These are phyloP conservation scores for Beauveria varroae DNA, from an alignment of 2,329 filamentous ascomycete species.

Conservation along the genomic window DNA sequence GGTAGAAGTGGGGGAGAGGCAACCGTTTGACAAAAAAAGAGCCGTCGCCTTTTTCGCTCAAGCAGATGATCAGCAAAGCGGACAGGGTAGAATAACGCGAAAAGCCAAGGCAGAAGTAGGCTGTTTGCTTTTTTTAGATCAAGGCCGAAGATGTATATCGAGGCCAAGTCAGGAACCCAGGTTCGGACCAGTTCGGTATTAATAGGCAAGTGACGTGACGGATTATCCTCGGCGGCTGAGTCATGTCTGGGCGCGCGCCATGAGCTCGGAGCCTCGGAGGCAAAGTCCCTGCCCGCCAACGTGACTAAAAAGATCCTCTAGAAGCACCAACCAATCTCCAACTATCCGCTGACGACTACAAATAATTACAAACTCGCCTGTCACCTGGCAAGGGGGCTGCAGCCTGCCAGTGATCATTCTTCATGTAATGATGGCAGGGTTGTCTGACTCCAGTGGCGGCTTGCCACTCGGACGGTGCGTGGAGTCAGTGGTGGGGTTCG, in stretches of 20 bases:
- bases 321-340: too few relatives aligned
- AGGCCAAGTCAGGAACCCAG: neutral
- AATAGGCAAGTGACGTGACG: constrained; percentile 6
- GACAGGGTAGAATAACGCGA: too few relatives aligned
- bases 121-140: too few relatives aligned
- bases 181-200: neutral
- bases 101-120: too few relatives aligned
- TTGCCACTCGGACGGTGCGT: too few relatives aligned
- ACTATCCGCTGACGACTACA: neutral
- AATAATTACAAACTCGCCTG: neutral
- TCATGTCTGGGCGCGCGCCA: neutral
- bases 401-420: neutral
- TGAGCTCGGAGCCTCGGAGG: neutral
- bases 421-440: neutral
- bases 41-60: neutral
- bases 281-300: neutral
- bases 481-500: neutral
- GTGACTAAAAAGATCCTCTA: too few relatives aligned
- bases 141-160: too few relatives aligned
- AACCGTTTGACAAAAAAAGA: neutral
- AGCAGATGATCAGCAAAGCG: too few relatives aligned
- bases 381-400: neutral
- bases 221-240: constrained; percentile 12
- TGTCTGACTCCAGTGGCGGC: neutral
- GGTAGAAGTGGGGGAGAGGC: neutral